Evolutionary conservation across 495 filamentous ascomycete species (phyloP), one percentile per base, ranked within the genome.

Genomic region (Talaromyces trachyspermus): DNA sequence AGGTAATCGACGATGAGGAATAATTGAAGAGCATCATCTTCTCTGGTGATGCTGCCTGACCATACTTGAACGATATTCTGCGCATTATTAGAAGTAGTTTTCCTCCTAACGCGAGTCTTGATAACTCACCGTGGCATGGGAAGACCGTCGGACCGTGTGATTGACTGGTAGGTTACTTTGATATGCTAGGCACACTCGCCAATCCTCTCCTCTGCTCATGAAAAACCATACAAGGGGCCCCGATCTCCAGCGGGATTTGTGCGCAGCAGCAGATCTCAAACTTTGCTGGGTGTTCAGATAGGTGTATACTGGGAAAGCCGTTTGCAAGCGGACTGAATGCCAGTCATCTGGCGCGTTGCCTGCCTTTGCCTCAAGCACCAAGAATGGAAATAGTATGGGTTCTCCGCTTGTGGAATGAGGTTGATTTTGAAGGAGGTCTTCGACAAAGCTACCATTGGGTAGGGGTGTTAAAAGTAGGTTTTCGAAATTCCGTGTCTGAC

Each of bases 1-100:
- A 65, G 60, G 43, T 63, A 61, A 41, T 65, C 60, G n/a, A 65
- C 43, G 29, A 63, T 62, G 20, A 63, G 46, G 11, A 63, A 43
- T 12, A 64, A 55, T 29, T 64, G 59, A 19, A 66, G 25, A 3
- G 61, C 55, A 2, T 32, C 55, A 48, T 64, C 51, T 39, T 49
- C 30, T 8, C 36, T 38, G 23, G 51, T 26, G 27, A 62, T 56
- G 26, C 42, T 43, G 18, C 56, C 58, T 54, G 32, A 42, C 60
- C 58, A 65, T 30, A 62, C 36, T 25, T 49, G 46, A 18, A 52
- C 22, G 39, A 60, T 30, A 35, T 11, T 38, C 38, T 38, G 2
- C n/a, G 10, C 7, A 11, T 22, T 0, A 19, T 38, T 2, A 38
- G 35, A 5, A 5, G n/a, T n/a, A n/a, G n/a, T n/a, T n/a, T n/a